Base-by-base conservation (phyloP, 495 filamentous ascomycete genomes). In the Penicillium turbatum region DNA sequence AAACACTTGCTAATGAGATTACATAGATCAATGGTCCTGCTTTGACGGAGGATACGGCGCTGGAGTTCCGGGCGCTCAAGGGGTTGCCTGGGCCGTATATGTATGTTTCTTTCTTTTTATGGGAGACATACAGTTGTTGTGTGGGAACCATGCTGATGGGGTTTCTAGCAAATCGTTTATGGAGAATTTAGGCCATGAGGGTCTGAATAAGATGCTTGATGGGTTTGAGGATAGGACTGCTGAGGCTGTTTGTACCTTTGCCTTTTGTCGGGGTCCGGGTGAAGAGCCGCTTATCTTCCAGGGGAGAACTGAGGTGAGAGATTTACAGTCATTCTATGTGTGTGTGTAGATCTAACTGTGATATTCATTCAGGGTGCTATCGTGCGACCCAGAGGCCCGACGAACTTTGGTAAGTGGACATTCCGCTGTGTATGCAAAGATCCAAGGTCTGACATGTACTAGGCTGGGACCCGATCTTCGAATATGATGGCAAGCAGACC, bases 401-500 rank as follows among this genome's bases (percentile, higher is more conserved):
- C 79, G 16, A 80, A 82, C 46, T 97, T 99, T 69, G 93, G 93
- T 90, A 77, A 59, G 85, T 79, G 37, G 46, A 27, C 21, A 40
- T 38, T 46, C 26, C 55, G 32, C 0, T 13, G 16, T 21, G 4
- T 19, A 53, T 36, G n/a, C n/a, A 44, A 7, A 19, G 7, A 11
- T 35, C 19, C 9, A 11, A 15, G 9, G 6, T 21, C 51, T 51
- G 5, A 50, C 29, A 35, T 29, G 51, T 32, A 29, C 29, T 37
- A 90, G 91, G 91, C 11, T 97, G 95, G 93, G 93, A 99, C 66
- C 83, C 95, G 0, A 87, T 95, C 43, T 99, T 99, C 61, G 93
- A 99, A 72, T 92, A 93, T 61, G 82, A 92, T 57, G 92, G 92
- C 42, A 73, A 90, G 71, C 16, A 37, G 8, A 98, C 93, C 72